Evolutionary conservation across 192 early-diverging fungal genomes (phyloP).

Genomic region (Entomortierella beljakovae): DNA sequence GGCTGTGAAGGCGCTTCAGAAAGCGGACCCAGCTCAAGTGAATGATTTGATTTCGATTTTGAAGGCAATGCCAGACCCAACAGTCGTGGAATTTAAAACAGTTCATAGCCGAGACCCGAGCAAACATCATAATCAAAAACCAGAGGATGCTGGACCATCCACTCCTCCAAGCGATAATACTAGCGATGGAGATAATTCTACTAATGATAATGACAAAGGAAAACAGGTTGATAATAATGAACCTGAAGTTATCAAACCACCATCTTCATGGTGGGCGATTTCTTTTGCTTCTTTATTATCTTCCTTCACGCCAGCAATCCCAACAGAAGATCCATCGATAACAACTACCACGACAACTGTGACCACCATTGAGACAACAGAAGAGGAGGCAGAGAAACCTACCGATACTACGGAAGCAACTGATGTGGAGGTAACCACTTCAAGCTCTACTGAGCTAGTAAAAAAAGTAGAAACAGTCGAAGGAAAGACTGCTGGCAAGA

Average conservation of each 20-base stretch:
- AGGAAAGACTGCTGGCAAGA: neutral
- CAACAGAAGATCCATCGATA: conserved; percentile 6
- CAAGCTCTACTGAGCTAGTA: neutral
- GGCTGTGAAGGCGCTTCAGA: conserved; percentile 56
- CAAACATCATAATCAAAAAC: conserved; percentile 13
- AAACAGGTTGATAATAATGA: neutral
- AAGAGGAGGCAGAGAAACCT: conserved; percentile 9
- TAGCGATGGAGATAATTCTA: neutral
- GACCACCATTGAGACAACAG: conserved; percentile 28
- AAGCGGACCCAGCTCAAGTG: conserved; percentile 27
- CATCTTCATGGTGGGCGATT: conserved; percentile 50
- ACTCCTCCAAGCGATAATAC: neutral
- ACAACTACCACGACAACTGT: conserved; percentile 37
- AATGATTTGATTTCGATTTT: conserved; percentile 47
- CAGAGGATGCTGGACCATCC: neutral
- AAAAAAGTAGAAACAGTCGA: neutral
- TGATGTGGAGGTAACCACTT: neutral
- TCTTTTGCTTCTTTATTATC: conserved; percentile 26
- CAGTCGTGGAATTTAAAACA: conserved; percentile 39
- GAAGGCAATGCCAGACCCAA: conserved; percentile 58
- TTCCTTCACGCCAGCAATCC: neutral
- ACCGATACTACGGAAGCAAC: neutral
- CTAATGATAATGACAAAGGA: neutral
- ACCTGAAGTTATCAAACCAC: conserved; percentile 17
- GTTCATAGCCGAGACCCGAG: conserved; percentile 40